Base-by-base conservation (phyloP, 179 eudicot species). In the Vitellaria paradoxa region DNA sequence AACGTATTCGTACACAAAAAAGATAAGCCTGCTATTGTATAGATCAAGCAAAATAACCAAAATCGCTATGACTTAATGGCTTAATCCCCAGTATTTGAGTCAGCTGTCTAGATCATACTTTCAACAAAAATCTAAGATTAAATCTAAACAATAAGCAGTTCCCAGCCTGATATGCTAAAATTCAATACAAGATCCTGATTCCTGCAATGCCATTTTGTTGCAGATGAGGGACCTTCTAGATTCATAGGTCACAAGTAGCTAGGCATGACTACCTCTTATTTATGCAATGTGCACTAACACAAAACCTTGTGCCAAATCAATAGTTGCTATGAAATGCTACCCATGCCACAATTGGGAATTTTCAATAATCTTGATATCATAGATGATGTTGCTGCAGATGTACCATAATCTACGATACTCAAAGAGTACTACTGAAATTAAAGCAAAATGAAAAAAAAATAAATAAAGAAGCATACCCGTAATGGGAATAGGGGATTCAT, bases 401-500 rank as follows among this genome's bases (percentile, higher is more conserved):
- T 50, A 49, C 2, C 62, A 60, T 14, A 37, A 52, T 52, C 15
- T 26, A 12, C 50, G 42, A 75, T 14, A 20, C 24, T 37, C 30
- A 47, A 30, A 45, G 17, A 67, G 30, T 9, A 37, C 21, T 7
- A 10, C 15, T n/a, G 42, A 49, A 73, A 50, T 45, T 63, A 15
- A 57, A 46, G 30, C 17, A 21, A 53, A 21, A 59, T 30, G 24
- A 61, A 9, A 67, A 72, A 81, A 4, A 47, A 7, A 42, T 20
- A 23, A 64, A 42, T 8, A 26, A 72, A 69, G 66, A 68, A 21
- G 49, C 67, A 72, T 84, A 91, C 99, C 98, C 52, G 91, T 86
- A 73, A 91, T 80, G 5, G 89, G 86, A 76, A 93, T 83, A 57
- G 98, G 89, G n/a, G 98, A 91, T 76, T 96, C 96, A 79, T 93